phyloP scores from a whole-genome alignment of 345 rosid genomes.

The Citrus cavaleriei region DNA sequence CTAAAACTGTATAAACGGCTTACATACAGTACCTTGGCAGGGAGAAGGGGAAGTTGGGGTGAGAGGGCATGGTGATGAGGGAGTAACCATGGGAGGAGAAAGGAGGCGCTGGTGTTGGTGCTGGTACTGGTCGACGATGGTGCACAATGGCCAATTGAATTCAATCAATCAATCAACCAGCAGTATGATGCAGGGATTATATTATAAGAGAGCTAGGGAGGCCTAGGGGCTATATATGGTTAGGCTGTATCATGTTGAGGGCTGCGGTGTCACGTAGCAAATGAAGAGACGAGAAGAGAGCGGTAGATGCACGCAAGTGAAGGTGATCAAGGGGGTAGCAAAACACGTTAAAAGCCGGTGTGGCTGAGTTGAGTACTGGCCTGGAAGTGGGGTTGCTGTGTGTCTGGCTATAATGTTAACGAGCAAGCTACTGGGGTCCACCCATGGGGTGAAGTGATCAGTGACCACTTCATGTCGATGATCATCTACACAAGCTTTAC shows the following conservation, averaged over 20 bases:
- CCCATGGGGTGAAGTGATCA: neutral
- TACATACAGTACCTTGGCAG: conserved; percentile 24
- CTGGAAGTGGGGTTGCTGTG: neutral
- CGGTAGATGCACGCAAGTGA: neutral
- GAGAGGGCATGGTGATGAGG: conserved; percentile 37
- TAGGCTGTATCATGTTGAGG: too few relatives aligned
- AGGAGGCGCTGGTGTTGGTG: neutral
- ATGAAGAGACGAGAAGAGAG: neutral
- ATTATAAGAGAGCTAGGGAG: too few relatives aligned
- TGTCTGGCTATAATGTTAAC: neutral
- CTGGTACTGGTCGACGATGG: too few relatives aligned
- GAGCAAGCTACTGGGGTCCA: neutral
- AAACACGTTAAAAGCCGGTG: neutral
- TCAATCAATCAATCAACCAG: too few relatives aligned
- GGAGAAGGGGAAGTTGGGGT: conserved; percentile 35
- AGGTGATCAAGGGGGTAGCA: neutral
- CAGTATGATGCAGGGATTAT: too few relatives aligned
- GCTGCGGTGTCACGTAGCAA: neutral
- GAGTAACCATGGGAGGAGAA: conserved; percentile 41
- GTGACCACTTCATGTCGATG: neutral
- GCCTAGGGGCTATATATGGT: too few relatives aligned
- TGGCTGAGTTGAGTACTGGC: neutral
- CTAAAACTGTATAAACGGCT: too few relatives aligned
- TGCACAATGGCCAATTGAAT: too few relatives aligned
- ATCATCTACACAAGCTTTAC: too few relatives aligned